These are phyloP conservation scores for Tubosaeta brunneosetosa DNA, from an alignment of 768 basidiomycete genomes.

Conservation along the genomic window DNA sequence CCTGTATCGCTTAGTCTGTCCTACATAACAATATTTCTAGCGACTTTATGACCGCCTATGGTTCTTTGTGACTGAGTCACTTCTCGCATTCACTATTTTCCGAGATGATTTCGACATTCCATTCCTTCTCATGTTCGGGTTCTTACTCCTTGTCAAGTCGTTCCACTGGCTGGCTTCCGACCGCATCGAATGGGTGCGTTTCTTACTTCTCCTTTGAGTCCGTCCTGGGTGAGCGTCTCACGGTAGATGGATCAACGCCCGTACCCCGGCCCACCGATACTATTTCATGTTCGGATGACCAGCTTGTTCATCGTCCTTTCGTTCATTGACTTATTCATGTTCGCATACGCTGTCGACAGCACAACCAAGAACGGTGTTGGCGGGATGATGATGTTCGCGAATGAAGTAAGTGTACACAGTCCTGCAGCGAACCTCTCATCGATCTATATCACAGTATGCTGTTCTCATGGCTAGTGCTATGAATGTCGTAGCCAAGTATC, in stretches of 20 bases:
- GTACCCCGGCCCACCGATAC: constrained; percentile 72
- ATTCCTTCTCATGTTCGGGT: constrained; percentile 92
- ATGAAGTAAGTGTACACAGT: constrained; percentile 58
- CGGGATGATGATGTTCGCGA: constrained; percentile 92
- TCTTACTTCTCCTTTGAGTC: background rate
- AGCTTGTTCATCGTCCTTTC: constrained; percentile 72
- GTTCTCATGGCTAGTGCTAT: constrained; percentile 79
- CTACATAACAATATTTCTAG: constrained; percentile 39
- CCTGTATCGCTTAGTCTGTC: background rate
- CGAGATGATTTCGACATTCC: constrained; percentile 91
- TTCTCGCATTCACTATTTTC: constrained; percentile 96
- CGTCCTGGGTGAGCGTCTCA: constrained; percentile 5
- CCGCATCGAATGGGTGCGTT: constrained; percentile 89
- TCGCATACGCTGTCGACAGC: constrained; percentile 75
- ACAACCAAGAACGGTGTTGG: constrained; percentile 76
- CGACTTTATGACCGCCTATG: constrained; percentile 93
- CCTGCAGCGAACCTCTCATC: constrained; percentile 6
- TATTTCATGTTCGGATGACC: constrained; percentile 85
- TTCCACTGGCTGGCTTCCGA: constrained; percentile 98
- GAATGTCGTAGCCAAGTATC: constrained; percentile 78
- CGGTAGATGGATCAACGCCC: constrained; percentile 96
- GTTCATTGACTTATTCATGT: constrained; percentile 70
- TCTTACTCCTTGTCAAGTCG: constrained; percentile 90
- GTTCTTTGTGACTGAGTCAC: constrained; percentile 96
- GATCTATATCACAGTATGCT: constrained; percentile 59